Evolutionary conservation across 441 rosid genomes (phyloP).

Genomic region (Manihot esculenta): DNA sequence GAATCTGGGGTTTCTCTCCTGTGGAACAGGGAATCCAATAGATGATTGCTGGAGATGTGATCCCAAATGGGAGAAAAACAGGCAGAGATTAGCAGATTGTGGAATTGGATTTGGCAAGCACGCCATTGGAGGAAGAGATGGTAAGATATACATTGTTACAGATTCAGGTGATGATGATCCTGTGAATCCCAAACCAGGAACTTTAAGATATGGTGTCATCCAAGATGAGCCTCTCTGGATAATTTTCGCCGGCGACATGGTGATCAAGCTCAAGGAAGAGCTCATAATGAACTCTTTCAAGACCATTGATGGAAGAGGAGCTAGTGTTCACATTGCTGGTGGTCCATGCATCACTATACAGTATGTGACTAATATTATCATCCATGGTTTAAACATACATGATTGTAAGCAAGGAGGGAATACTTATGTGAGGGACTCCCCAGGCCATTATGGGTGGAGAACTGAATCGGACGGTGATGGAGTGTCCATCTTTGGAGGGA

Average conservation of each 20-base stretch:
- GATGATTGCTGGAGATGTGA: conserved; percentile 96
- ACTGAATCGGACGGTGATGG: conserved; percentile 90
- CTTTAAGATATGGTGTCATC: conserved; percentile 72
- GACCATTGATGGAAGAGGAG: conserved; percentile 87
- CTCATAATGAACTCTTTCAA: conserved; percentile 85
- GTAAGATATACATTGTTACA: conserved; percentile 69
- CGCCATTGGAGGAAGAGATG: conserved; percentile 82
- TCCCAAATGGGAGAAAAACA: conserved; percentile 71
- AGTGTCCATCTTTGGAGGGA: conserved; percentile 82
- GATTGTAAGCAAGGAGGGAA: conserved; percentile 91
- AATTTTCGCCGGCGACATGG: conserved; percentile 74
- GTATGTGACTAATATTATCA: conserved; percentile 80
- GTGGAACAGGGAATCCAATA: conserved; percentile 84
- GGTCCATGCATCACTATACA: conserved; percentile 94
- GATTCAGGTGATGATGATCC: conserved; percentile 60
- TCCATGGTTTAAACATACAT: conserved; percentile 81
- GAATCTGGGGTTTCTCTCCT: conserved; percentile 61
- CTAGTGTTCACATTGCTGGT: conserved; percentile 81
- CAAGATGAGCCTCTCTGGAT: conserved; percentile 86
- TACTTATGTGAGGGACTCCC: conserved; percentile 69
- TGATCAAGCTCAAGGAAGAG: conserved; percentile 73
- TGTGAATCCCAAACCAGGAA: conserved; percentile 75
- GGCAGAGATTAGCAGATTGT: conserved; percentile 72
- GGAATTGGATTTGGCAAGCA: conserved; percentile 89
- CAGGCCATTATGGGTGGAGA: conserved; percentile 68